Evolutionary conservation across 176 grass and related monocot genomes (phyloP).

Genomic region (Phyllostachys edulis): DNA sequence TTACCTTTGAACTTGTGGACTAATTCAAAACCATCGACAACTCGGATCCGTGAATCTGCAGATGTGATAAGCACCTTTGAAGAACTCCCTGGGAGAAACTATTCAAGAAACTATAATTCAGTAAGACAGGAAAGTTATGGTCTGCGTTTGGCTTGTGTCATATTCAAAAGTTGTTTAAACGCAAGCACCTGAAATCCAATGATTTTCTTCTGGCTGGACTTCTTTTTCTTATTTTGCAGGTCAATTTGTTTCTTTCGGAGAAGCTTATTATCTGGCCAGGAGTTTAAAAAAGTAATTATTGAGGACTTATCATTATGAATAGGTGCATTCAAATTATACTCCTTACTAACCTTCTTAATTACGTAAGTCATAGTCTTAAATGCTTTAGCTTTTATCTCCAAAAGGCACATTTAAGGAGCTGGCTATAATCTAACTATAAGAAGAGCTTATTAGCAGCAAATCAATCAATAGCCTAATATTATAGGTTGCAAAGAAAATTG

Average conservation of each 20-base stretch:
- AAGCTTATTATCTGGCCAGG: slow-evolving; percentile 81
- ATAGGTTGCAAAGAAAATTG: no score
- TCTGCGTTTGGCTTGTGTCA: neutral
- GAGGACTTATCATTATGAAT: no score
- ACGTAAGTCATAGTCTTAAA: no score
- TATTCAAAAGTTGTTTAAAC: neutral
- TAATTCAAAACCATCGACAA: slow-evolving; percentile 70
- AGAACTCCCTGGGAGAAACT: slow-evolving; percentile 83
- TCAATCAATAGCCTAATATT: no score
- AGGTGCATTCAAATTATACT: no score
- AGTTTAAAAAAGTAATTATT: neutral
- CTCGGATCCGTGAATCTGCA: slow-evolving; percentile 85
- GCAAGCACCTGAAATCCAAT: slow-evolving; percentile 88
- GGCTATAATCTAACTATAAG: no score
- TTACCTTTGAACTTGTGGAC: slow-evolving; percentile 95
- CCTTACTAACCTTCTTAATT: no score
- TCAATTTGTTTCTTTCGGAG: slow-evolving; percentile 76
- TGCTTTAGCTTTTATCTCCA: no score
- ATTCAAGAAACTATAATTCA: slow-evolving; percentile 49
- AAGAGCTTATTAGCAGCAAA: no score
- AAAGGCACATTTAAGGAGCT: no score
- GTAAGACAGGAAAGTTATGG: slow-evolving; percentile 18
- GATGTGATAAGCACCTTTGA: slow-evolving; percentile 91
- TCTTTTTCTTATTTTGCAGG: slow-evolving; percentile 93
- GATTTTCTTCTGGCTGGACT: slow-evolving; percentile 92